These are phyloP conservation scores for Arbutus unedo DNA, from an alignment of 148 eudicot species.

Conservation along the genomic window DNA sequence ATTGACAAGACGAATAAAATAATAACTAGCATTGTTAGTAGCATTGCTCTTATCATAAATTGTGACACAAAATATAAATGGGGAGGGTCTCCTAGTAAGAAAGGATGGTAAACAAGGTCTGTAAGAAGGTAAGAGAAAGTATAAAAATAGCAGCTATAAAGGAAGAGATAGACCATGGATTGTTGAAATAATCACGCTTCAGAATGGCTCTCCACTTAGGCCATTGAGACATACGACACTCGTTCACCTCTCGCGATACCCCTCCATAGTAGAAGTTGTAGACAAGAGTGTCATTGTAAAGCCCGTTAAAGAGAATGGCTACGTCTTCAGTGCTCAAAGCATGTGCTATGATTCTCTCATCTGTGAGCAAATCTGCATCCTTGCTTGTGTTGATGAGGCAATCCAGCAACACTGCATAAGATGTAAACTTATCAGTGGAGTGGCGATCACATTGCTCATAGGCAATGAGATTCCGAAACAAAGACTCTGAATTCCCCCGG, in stretches of 20 bases:
- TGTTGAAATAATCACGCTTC: background rate
- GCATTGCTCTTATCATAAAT: background rate
- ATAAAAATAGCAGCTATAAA: conserved; percentile 1
- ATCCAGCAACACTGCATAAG: conserved; percentile 8
- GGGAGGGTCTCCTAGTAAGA: background rate
- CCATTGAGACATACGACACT: background rate
- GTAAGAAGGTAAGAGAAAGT: background rate
- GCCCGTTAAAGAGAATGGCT: background rate
- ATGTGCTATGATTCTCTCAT: background rate
- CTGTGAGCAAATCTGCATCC: background rate
- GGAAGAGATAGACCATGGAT: conserved; percentile 6
- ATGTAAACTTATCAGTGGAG: background rate
- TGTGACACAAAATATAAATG: background rate
- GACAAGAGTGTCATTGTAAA: background rate
- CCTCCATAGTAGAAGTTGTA: background rate
- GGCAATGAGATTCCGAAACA: background rate
- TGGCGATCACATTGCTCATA: conserved; percentile 1
- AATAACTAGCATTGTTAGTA: background rate
- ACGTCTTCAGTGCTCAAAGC: background rate
- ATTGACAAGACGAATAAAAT: background rate
- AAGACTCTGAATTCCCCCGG: background rate
- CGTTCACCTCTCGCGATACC: background rate
- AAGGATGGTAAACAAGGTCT: conserved; percentile 4
- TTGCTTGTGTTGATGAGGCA: conserved; percentile 10
- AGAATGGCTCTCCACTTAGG: background rate